phyloP scores from a whole-genome alignment of 805 yeast genomes.

The Kluyveromyces dobzhanskii region DNA sequence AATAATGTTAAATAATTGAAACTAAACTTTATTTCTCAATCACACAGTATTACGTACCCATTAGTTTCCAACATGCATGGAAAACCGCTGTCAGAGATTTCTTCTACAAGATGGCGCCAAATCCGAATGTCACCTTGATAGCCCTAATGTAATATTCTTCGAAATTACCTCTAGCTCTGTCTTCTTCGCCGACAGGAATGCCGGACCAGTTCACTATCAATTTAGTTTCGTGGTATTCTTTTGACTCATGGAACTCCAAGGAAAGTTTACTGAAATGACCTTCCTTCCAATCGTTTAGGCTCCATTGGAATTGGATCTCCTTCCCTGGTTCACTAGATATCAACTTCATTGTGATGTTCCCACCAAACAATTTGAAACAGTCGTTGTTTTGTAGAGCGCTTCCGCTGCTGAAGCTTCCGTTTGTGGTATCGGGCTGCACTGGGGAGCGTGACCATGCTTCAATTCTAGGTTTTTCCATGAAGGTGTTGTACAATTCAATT shows the following conservation, averaged over 20 bases:
- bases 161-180: constrained; percentile 74
- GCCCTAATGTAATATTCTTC: constrained; percentile 84
- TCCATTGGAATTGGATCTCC: constrained; percentile 70
- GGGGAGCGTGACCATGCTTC: constrained; percentile 86
- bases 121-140: constrained; percentile 88
- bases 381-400: constrained; percentile 41
- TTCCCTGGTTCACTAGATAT: constrained; percentile 49
- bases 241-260: constrained; percentile 49
- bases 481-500: constrained; percentile 70
- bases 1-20: too few relatives aligned
- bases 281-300: constrained; percentile 80
- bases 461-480: constrained; percentile 67
- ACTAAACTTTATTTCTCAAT: too few relatives aligned
- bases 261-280: constrained; percentile 69
- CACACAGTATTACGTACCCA: too few relatives aligned
- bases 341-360: constrained; percentile 71
- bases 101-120: constrained; percentile 81
- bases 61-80: too few relatives aligned
- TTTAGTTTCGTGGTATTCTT: constrained; percentile 78
- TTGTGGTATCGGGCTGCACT: constrained; percentile 34
- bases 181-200: constrained; percentile 93
- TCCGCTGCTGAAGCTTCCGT: constrained; percentile 20
- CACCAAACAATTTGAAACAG: constrained; percentile 70
- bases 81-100: too few relatives aligned
- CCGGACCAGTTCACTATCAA: constrained; percentile 75